Base-by-base conservation (phyloP, 2,329 filamentous ascomycete species). In the Scedosporium dehoogii region DNA sequence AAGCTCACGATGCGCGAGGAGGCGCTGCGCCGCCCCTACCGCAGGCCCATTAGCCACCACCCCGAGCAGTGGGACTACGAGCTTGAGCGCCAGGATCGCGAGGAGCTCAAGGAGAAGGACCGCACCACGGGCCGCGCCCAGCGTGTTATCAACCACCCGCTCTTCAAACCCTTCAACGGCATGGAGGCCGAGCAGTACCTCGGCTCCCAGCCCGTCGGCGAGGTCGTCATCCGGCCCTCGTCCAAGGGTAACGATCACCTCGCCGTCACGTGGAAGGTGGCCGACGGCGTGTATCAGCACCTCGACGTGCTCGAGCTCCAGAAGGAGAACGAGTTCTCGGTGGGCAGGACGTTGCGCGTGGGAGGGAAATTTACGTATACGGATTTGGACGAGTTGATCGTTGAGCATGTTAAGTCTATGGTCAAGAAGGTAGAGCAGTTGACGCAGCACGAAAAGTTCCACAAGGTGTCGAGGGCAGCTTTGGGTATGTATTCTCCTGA, bases 381-480 rank as follows among this genome's bases (percentile, higher is more conserved):
- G 64, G 94, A 99, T 87, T 80, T 99, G 65, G 94, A 99, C 76
- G 94, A 99, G 74, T 76, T 99, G 77, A 97, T 99, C 68, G 92
- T 96, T 71, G 90, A 94, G 70, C 94, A 99, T 72, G 91, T 99
- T 72, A 94, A 96, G 78, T 91, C 92, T 60, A 99, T 97, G 94
- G 90, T 92, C 18, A 90, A 89, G 75, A 99, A 99, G 81, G 93
- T 97, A 60, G 91, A 96, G 67, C 93, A 99, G 79, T 87, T 99
- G 80, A 94, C 91, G 81, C 85, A 88, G 67, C 88, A 97, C 73
- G 93, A 97, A 73, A 96, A 96, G 75, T 99, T 90, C 79, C 91
- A 96, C 76, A 83, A 84, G 63, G 87, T 87, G 62, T 90, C 84
- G 66, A 87, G 86, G 72, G 80, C 86, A 62, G 87, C 91, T 67